Evolutionary conservation across 352 stramenopile genomes (phyloP).

Genomic region (Paralagenidium karlingii): DNA sequence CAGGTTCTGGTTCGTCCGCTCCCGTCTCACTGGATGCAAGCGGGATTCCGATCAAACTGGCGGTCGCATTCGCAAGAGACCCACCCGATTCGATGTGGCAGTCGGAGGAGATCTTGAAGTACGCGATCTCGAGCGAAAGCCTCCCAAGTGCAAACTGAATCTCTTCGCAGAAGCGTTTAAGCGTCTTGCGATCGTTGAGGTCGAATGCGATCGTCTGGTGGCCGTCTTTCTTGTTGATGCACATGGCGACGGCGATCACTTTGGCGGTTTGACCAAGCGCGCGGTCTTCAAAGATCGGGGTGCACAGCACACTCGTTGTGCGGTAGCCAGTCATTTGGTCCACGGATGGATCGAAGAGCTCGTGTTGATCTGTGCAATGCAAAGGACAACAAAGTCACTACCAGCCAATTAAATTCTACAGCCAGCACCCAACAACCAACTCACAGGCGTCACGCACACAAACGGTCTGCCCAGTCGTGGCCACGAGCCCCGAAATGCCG

Average conservation of each 20-base stretch:
- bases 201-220: constrained; percentile 32
- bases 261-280: constrained; percentile 34
- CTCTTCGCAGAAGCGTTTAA: constrained; percentile 44
- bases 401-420: too few relatives aligned
- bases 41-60: constrained; percentile 14
- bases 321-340: constrained; percentile 54
- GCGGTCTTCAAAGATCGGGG: constrained; percentile 57
- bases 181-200: constrained; percentile 20
- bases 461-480: constrained; percentile 30
- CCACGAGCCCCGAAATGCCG: constrained; percentile 40
- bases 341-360: constrained; percentile 37
- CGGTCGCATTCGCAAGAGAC: not conserved
- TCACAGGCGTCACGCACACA: constrained; percentile 43
- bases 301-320: constrained; percentile 46
- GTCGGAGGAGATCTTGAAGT: constrained; percentile 51
- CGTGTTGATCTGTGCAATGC: too few relatives aligned
- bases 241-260: constrained; percentile 55
- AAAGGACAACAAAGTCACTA: too few relatives aligned
- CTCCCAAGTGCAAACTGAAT: constrained; percentile 49
- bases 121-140: constrained; percentile 49
- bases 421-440: too few relatives aligned
- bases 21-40: too few relatives aligned
- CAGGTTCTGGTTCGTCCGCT: too few relatives aligned
- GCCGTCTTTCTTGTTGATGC: constrained; percentile 75
- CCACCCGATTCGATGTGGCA: constrained; percentile 7